Evolutionary conservation across 139 green algal species (phyloP), one percentile per base, ranked within the genome.

Genomic region (Nannochloris sp.): DNA sequence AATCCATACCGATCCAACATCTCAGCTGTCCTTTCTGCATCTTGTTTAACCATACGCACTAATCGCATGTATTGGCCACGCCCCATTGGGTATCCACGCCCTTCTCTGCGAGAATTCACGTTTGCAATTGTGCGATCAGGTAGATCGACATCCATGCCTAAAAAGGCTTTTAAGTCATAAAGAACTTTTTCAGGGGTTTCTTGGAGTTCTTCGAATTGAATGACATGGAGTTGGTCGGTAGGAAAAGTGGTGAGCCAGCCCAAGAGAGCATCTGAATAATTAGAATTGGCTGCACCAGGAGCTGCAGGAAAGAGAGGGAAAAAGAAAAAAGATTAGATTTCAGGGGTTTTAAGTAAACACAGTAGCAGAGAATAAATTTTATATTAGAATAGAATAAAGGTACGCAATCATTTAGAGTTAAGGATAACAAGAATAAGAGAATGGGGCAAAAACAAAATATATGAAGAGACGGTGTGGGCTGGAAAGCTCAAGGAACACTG

Each of bases 31-130:
- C 25, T 47, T 1, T 64, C 56, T 1, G 25, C 56, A 29, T 64
- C 56, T 30, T 23, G 6, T 13, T 48, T 12, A 13, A 64, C 32
- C n/a, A 55, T 12, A 24, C 56, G 24, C 0, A 64, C 12, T 12
- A 64, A 9, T 13, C 24, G 45, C 56, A 64, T 64, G 19, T 64
- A 64, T 24, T 64, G 56, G 13, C 56, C 56, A 23, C 56, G 30
- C n/a, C 56, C 12, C 23, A 64, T 55, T 12, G 45, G 24, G 30
- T 23, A 38, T 8, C 19, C 56, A 38, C 14, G 8, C n/a, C 15
- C 6, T 30, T 47, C 56, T 19, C 42, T 51, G 42, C 42, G 42
- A 55, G 19, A 0, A 23, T 25, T 25, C 0, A 38, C 25, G 6
- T 38, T 23, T 6, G 56, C 13, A 27, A 64, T 38, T 24, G 30